phyloP scores from a whole-genome alignment of 768 basidiomycete species.

The Mycena sanguinolenta region DNA sequence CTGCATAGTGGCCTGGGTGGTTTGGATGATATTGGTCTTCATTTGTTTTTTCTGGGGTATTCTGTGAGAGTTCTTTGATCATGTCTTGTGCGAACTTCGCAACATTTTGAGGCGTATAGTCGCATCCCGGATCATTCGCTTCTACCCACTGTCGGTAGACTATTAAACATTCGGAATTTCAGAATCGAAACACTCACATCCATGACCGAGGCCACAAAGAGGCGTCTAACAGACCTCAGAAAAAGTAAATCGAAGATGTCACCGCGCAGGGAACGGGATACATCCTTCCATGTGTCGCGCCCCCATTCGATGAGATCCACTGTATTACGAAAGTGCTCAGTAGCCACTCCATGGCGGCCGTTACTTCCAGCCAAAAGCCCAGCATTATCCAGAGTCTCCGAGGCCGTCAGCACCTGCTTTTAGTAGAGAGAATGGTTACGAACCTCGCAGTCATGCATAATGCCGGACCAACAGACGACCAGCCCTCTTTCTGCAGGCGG shows the following conservation, averaged over 20 bases:
- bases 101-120: conserved; percentile 22
- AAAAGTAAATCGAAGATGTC: conserved; percentile 21
- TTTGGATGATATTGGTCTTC: conserved; percentile 29
- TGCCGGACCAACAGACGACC: conserved; percentile 22
- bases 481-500: conserved; percentile 20
- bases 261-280: conserved; percentile 16
- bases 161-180: background rate
- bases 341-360: conserved; percentile 7
- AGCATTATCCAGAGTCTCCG: conserved; percentile 31
- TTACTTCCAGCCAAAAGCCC: conserved; percentile 26
- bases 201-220: conserved; percentile 24
- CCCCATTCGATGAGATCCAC: conserved; percentile 29
- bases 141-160: conserved; percentile 15
- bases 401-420: background rate
- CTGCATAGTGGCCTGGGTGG: conserved; percentile 18
- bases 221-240: conserved; percentile 17
- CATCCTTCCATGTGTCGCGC: conserved; percentile 24
- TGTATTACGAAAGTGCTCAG: conserved; percentile 15
- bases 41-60: conserved; percentile 18
- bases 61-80: conserved; percentile 17
- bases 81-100: conserved; percentile 27
- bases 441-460: conserved; percentile 29
- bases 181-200: conserved; percentile 11
- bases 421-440: background rate
- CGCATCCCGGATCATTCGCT: conserved; percentile 20